Base-by-base conservation (phyloP, 768 basidiomycete species). In the Tremella mesenterica region DNA sequence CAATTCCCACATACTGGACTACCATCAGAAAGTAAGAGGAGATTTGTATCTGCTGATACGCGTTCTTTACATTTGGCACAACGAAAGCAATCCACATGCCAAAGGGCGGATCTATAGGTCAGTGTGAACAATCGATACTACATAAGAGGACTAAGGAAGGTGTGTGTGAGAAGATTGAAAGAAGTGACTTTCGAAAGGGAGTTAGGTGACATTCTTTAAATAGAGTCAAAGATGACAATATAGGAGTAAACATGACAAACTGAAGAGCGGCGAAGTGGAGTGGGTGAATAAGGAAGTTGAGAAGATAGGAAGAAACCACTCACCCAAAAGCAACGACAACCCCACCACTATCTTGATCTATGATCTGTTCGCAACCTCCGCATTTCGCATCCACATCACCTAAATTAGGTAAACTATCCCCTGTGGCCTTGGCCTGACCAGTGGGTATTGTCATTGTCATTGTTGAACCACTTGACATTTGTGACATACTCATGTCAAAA, bases 311-410 rank as follows among this genome's bases (percentile, higher is more conserved):
- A n/a, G 30, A n/a, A 26, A 8, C 29, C 7, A 80, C 86, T 71
- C 66, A 93, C 90, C 92, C 92, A 70, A 96, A 95, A 34, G 90
- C 88, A 65, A 97, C 92, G 36, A 96, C 91, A 20, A 93, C 79
- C 20, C 69, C 72, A 2, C 71, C 71, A 20, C 57, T 62, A 25
- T 65, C 66, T 52, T 72, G 72, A 54, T 74, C 73, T 26, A 74
- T 73, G 10, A 61, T 50, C 18, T 54, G 20, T n/a, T 57, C 52
- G 56, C 72, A 73, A 16, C 72, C 72, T 10, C 68, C 70, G 39
- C 72, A 73, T 28, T 58, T 67, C n/a, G 62, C 60, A 30, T 70
- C 68, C 43, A 67, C 48, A 16, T 66, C 67, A 4, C 59, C 64
- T 5, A 65, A 30, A 46, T 59, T 65, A 13, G 55, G 23, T 28